Conservation (phyloP, 257 asterid species). For the Nicotiana undulata region DNA sequence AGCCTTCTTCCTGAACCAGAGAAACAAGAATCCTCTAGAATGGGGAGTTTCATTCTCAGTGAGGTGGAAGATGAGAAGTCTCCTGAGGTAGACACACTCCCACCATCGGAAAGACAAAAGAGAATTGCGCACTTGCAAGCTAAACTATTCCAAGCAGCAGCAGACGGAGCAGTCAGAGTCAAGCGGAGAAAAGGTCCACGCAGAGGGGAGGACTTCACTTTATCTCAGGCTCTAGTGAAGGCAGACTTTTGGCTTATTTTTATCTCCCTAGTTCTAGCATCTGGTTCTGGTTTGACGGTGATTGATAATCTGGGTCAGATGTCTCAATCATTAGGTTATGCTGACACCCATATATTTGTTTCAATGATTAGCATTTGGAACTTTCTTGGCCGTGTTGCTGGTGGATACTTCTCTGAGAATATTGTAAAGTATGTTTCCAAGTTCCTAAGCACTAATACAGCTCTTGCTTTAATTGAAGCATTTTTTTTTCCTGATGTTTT, state of each 20-base stretch:
- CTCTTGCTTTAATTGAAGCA: neutral
- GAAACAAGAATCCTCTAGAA: conserved; percentile 18
- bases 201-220: conserved; percentile 37
- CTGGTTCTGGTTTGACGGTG: conserved; percentile 38
- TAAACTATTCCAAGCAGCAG: conserved; percentile 36
- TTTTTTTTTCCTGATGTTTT: neutral
- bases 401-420: conserved; percentile 40
- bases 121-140: conserved; percentile 38
- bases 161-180: conserved; percentile 37
- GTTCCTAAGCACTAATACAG: neutral
- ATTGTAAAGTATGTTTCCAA: conserved; percentile 20
- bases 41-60: conserved; percentile 28
- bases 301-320: conserved; percentile 37
- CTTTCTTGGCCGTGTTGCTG: conserved; percentile 36
- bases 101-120: conserved; percentile 25
- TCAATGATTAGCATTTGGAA: conserved; percentile 42
- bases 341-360: conserved; percentile 30
- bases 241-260: conserved; percentile 41
- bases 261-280: conserved; percentile 27
- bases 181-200: conserved; percentile 30
- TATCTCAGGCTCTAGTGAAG: conserved; percentile 31
- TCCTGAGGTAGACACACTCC: conserved; percentile 26
- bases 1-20: conserved; percentile 23
- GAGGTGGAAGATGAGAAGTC: conserved; percentile 35
- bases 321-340: conserved; percentile 30